A percentile compares a stretch with the other conserved stretches of the same genome.
These are phyloP conservation scores for Irpex lacteus DNA, from an alignment of 1,284 basidiomycete genomes.

Conservation along the genomic window DNA sequence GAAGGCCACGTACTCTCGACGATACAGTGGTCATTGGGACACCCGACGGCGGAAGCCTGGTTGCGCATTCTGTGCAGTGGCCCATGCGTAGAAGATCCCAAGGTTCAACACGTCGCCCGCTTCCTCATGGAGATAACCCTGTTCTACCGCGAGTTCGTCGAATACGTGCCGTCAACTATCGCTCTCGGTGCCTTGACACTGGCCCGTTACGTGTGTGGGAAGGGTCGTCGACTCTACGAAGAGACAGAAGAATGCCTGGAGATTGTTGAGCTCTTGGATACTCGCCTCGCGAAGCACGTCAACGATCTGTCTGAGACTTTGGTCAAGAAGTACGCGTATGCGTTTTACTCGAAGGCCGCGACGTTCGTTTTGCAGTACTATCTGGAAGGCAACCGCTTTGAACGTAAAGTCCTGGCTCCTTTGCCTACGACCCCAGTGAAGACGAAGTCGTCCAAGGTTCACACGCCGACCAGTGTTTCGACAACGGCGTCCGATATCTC, in stretches of 20 bases:
- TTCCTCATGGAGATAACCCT: constrained; percentile 99
- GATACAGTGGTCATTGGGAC: constrained; percentile 96
- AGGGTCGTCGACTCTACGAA: constrained; percentile 73
- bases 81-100: constrained; percentile 75
- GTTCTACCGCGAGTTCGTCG: constrained; percentile 95
- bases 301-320: constrained; percentile 91
- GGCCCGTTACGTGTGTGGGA: constrained; percentile 84
- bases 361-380: constrained; percentile 93
- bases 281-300: constrained; percentile 79
- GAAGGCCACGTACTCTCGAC: constrained; percentile 96
- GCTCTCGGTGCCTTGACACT: constrained; percentile 87
- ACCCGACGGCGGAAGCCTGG: constrained; percentile 98
- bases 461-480: constrained; percentile 71
- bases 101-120: constrained; percentile 91
- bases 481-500: constrained; percentile 72
- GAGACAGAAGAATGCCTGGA: constrained; percentile 76
- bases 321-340: constrained; percentile 96
- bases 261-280: constrained; percentile 84
- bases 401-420: constrained; percentile 41
- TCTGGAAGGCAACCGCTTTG: constrained; percentile 71
- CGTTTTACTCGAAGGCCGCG: constrained; percentile 93
- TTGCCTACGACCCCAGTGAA: constrained; percentile 74
- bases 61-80: constrained; percentile 78
- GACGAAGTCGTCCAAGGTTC: constrained; percentile 49
- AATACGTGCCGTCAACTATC: constrained; percentile 81